These are phyloP conservation scores for Pezicula neosporulosa DNA, from an alignment of 2,329 filamentous ascomycete species.

Conservation along the genomic window DNA sequence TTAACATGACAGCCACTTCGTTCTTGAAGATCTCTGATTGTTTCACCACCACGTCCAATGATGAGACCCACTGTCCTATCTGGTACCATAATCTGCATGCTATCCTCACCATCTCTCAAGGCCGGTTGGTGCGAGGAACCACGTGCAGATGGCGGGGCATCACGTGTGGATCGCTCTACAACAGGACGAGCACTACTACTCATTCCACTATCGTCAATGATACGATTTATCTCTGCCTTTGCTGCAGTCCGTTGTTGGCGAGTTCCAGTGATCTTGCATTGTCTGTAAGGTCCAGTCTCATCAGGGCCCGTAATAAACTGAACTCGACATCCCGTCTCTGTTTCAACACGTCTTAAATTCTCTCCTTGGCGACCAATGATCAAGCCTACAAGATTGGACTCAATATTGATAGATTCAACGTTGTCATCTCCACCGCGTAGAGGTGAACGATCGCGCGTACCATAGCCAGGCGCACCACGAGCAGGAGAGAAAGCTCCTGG, in stretches of 20 bases:
- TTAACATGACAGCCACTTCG: slow-evolving; percentile 93
- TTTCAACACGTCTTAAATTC: slow-evolving; percentile 81
- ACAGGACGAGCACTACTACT: slow-evolving; percentile 44
- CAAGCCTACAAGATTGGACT: slow-evolving; percentile 80
- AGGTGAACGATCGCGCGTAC: slow-evolving; percentile 54
- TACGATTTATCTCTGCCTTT: slow-evolving; percentile 78
- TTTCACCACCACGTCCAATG: slow-evolving; percentile 90
- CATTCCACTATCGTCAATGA: slow-evolving; percentile 82
- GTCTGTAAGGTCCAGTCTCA: slow-evolving; percentile 66
- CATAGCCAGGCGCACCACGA: slow-evolving; percentile 41
- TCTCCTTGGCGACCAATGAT: slow-evolving; percentile 91
- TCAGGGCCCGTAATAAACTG: slow-evolving; percentile 82
- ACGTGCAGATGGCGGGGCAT: slow-evolving; percentile 22
- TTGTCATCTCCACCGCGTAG: slow-evolving; percentile 53
- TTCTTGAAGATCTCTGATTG: slow-evolving; percentile 88
- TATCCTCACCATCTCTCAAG: slow-evolving; percentile 76
- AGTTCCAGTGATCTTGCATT: slow-evolving; percentile 81
- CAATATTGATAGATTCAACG: slow-evolving; percentile 79
- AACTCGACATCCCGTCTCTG: slow-evolving; percentile 77
- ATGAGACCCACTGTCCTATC: slow-evolving; percentile 91
- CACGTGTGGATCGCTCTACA: slow-evolving; percentile 32
- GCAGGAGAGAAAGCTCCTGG: slow-evolving; percentile 58
- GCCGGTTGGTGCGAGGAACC: slow-evolving; percentile 37
- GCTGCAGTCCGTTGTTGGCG: slow-evolving; percentile 71
- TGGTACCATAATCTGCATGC: slow-evolving; percentile 90